Conservation (phyloP, 1,284 basidiomycete genomes). For the Bjerkandera adusta region DNA sequence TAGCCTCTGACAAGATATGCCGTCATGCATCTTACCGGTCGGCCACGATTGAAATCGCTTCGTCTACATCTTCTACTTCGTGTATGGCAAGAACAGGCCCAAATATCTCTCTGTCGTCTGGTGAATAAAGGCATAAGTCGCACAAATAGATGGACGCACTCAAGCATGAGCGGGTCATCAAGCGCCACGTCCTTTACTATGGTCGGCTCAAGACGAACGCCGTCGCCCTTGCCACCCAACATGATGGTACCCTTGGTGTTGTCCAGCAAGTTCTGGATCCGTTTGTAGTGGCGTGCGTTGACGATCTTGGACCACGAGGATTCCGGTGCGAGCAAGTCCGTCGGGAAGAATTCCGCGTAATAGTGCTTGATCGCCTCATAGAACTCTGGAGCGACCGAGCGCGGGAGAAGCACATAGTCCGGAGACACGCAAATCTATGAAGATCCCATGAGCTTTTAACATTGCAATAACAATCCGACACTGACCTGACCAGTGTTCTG, state of each 20-base stretch:
- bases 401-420: conserved; percentile 59
- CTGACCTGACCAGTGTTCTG: conserved; percentile 71
- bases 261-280: conserved; percentile 46
- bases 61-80: conserved; percentile 49
- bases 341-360: conserved; percentile 34
- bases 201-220: conserved; percentile 44
- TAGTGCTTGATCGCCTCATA: conserved; percentile 44
- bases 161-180: conserved; percentile 54
- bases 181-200: conserved; percentile 44
- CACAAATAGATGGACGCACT: conserved; percentile 30
- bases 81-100: conserved; percentile 69
- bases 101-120: conserved; percentile 54
- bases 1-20: neutral
- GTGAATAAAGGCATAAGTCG: neutral
- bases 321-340: conserved; percentile 38
- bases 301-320: conserved; percentile 44
- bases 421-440: conserved; percentile 56
- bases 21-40: conserved; percentile 32
- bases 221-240: conserved; percentile 49
- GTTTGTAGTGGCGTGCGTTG: conserved; percentile 45
- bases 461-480: neutral
- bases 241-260: conserved; percentile 55
- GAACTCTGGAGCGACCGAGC: conserved; percentile 49
- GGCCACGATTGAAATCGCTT: conserved; percentile 51
- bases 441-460: neutral